A percentile compares a stretch with the other conserved stretches of the same genome.
Conservation (phyloP, 371 early-diverging fungal genomes). For the Mortierella sp. region DNA sequence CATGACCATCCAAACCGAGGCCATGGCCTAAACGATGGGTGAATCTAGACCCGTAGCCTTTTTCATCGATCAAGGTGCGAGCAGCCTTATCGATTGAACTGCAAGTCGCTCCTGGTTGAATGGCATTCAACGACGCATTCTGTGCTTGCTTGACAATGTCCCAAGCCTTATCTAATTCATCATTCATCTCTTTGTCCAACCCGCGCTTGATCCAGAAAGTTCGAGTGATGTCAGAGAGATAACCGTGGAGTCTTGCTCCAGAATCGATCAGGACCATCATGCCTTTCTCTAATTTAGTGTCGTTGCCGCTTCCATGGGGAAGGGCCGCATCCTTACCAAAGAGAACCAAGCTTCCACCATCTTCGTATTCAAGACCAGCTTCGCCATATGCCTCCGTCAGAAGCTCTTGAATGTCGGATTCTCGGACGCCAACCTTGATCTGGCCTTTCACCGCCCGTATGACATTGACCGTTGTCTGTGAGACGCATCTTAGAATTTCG, state of each 20-base stretch:
- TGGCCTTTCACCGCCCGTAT: slow-evolving; percentile 61
- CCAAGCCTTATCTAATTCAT: slow-evolving; percentile 69
- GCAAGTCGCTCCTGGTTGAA: slow-evolving; percentile 54
- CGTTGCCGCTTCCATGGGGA: slow-evolving; percentile 67
- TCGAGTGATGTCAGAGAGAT: slow-evolving; percentile 67
- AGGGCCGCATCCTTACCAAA: slow-evolving; percentile 69
- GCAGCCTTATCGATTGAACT: slow-evolving; percentile 69
- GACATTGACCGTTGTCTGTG: slow-evolving; percentile 64
- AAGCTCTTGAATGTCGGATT: slow-evolving; percentile 60
- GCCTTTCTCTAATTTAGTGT: slow-evolving; percentile 55
- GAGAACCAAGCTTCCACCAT: slow-evolving; percentile 64
- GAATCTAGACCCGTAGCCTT: slow-evolving; percentile 64
- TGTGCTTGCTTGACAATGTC: slow-evolving; percentile 66
- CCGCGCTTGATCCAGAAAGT: slow-evolving; percentile 64
- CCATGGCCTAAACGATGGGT: slow-evolving; percentile 75
- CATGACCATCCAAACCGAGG: slow-evolving; percentile 70
- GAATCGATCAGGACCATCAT: slow-evolving; percentile 69
- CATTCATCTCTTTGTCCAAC: slow-evolving; percentile 55
- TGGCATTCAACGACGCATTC: slow-evolving; percentile 58
- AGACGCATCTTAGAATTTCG: slow-evolving; percentile 67
- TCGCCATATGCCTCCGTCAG: slow-evolving; percentile 56
- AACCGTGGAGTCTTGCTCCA: slow-evolving; percentile 65
- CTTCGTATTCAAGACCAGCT: slow-evolving; percentile 59
- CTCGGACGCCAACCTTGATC: slow-evolving; percentile 61
- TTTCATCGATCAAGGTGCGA: slow-evolving; percentile 59